Conservation (phyloP, 768 basidiomycete genomes). For the Macrolepiota fuliginosa region DNA sequence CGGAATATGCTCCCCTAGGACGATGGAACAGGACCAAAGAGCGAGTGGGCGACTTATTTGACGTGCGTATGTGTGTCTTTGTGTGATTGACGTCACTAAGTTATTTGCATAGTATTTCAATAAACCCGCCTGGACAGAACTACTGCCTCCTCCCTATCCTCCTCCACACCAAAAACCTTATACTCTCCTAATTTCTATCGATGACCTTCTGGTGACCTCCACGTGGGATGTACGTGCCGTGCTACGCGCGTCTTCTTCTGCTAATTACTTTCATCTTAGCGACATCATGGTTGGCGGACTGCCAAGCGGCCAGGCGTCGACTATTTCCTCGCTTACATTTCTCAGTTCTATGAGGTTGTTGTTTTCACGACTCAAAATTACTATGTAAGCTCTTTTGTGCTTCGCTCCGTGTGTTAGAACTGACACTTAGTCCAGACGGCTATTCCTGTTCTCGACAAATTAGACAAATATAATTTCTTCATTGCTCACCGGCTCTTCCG, state of each 20-base stretch:
- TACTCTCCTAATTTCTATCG: slow-evolving; percentile 87
- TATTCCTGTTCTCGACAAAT: slow-evolving; percentile 82
- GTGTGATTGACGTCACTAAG: neutral
- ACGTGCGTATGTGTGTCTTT: slow-evolving; percentile 44
- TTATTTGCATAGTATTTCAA: slow-evolving; percentile 68
- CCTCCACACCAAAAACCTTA: slow-evolving; percentile 85
- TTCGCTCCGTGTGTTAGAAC: slow-evolving; percentile 1
- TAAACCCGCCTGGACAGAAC: slow-evolving; percentile 90
- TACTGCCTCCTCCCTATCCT: slow-evolving; percentile 85
- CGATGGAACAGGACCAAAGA: slow-evolving; percentile 63
- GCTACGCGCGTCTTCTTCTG: neutral
- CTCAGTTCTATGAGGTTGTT: slow-evolving; percentile 98
- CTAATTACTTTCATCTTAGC: slow-evolving; percentile 38
- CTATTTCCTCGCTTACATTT: slow-evolving; percentile 96
- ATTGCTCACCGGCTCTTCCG: slow-evolving; percentile 90
- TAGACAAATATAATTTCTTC: slow-evolving; percentile 91
- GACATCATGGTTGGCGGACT: slow-evolving; percentile 93
- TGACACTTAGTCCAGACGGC: slow-evolving; percentile 60
- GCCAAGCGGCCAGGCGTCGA: slow-evolving; percentile 98
- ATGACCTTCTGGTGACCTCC: slow-evolving; percentile 88
- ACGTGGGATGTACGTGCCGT: slow-evolving; percentile 86
- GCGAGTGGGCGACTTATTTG: slow-evolving; percentile 65
- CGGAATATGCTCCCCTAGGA: slow-evolving; percentile 57
- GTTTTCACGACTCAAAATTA: slow-evolving; percentile 89
- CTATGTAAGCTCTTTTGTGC: slow-evolving; percentile 59